These are phyloP conservation scores for Hypoxylon trugodes DNA, from an alignment of 495 filamentous ascomycete species.

Conservation along the genomic window DNA sequence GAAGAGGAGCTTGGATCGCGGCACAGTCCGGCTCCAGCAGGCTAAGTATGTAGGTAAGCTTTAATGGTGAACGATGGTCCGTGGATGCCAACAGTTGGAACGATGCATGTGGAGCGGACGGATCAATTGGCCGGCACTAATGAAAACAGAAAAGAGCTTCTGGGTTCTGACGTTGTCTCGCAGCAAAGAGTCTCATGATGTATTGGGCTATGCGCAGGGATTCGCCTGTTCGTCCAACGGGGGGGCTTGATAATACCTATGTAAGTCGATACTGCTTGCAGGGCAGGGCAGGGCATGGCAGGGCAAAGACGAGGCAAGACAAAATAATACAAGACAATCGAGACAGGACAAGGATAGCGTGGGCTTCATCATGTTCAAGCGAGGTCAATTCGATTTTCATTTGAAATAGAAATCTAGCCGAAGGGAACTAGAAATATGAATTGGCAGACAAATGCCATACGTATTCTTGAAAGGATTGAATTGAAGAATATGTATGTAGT, in stretches of 20 bases:
- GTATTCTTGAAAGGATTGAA: constrained; percentile 8
- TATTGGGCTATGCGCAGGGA: constrained; percentile 38
- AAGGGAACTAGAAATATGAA: neutral
- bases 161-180: constrained; percentile 43
- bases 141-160: constrained; percentile 34
- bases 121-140: constrained; percentile 43
- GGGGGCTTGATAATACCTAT: constrained; percentile 34
- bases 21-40: constrained; percentile 8
- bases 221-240: constrained; percentile 32
- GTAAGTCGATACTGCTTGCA: constrained; percentile 28
- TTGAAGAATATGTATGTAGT: no score
- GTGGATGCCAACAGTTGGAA: constrained; percentile 37
- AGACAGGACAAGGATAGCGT: no score
- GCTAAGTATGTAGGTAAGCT: constrained; percentile 23
- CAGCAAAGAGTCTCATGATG: constrained; percentile 42
- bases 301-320: no score
- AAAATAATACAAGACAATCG: no score
- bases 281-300: no score
- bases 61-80: constrained; percentile 24
- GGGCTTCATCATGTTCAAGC: neutral
- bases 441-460: constrained; percentile 6
- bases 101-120: constrained; percentile 37
- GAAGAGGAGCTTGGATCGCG: constrained; percentile 18
- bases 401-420: constrained; percentile 1
- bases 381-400: constrained; percentile 21